Base-by-base conservation (phyloP, 2,329 filamentous ascomycete species). In the Lasiodiplodia hormozganensis region DNA sequence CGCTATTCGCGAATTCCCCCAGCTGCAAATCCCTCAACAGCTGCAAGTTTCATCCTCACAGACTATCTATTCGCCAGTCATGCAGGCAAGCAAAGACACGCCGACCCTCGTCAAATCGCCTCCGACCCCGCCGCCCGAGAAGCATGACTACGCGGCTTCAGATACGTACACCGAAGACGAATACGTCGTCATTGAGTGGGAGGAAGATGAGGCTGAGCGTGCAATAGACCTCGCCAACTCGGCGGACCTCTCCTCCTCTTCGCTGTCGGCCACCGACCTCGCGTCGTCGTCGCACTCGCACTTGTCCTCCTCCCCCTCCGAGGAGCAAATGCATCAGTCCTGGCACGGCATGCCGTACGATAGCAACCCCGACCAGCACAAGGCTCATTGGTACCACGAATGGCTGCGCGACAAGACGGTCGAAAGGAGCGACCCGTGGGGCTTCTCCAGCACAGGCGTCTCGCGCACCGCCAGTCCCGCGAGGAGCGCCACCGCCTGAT, bases 131-230 rank as follows among this genome's bases (percentile, higher is more conserved):
- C 25, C 57, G 23, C 40, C 57, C 40, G 38, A 47, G 23, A 49
- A 62, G 57, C 21, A 43, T 21, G 31, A 21, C 10, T 47, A 47
- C 57, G 38, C 57, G n/a, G 57, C 57, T 62, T 62, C 57, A 62
- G 57, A 62, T 62, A 62, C 57, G 57, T 62, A 62, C 57, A 49
- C 57, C 57, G 57, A 62, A 34, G 40, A 62, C 57, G 57, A 62
- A n/a, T 62, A 49, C 57, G 57, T 62, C 57, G 38, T 62, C 38
- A 49, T 62, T 21, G 57, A 62, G 38, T 62, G 57, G 57, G 38
- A 47, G 57, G 57, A 62, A 31, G 38, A 47, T 47, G 57, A 62
- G 57, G 57, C 38, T 62, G 57, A 60, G 56, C 36, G 57, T 31
- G 40, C 40, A 62, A 62, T 40, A 62, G 57, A 62, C 57, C 57